Evolutionary conservation across 2,329 filamentous ascomycete genomes (phyloP), one percentile per base, ranked within the genome.

Genomic region (Diaporthe caulivora): DNA sequence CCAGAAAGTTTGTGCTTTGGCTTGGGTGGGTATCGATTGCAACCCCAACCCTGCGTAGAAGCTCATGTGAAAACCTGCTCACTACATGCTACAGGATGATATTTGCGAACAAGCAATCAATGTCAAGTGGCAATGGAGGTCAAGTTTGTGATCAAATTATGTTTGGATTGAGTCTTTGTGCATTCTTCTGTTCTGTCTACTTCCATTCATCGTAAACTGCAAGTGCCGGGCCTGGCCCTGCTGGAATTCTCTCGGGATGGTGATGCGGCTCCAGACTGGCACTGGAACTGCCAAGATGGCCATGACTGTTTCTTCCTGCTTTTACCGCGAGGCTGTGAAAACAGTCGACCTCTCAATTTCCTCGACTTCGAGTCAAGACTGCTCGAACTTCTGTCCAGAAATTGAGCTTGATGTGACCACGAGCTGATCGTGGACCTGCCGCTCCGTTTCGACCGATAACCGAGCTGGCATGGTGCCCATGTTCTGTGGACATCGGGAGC

Each of bases 21-120:
- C n/a, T 5, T 24, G 17, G 54, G 40, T 40, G 26, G 67, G 67
- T 75, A 75, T 75, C 72, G 74, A 75, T 74, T 74, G 54, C 60
- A 42, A 44, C 67, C 26, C 58, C 37, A 51, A 60, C 40, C 26
- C 70, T 64, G 58, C 44, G 21, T 9, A 6, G 2, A 34, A n/a
- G 10, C 57, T 71, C 55, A 24, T 3, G 6, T 18, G 54, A 54
- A 42, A 37, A 42, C 8, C 44, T 53, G 7, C 68, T 29, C 21
- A 29, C 7, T 34, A 13, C 37, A 5, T 15, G 42, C 1, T 9
- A 42, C 6, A 51, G 11, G 1, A 31, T 47, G 42, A 53, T 18
- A 42, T 24, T 53, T 37, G 24, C 44, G 55, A 40, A 15, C 15
- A 15, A 8, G 4, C 29, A 49, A 17, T 24, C n/a, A 51, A 26